A percentile compares a stretch with the other conserved stretches of the same genome.
phyloP scores from a whole-genome alignment of 495 filamentous ascomycete species.

The Lindgomyces ingoldianus region DNA sequence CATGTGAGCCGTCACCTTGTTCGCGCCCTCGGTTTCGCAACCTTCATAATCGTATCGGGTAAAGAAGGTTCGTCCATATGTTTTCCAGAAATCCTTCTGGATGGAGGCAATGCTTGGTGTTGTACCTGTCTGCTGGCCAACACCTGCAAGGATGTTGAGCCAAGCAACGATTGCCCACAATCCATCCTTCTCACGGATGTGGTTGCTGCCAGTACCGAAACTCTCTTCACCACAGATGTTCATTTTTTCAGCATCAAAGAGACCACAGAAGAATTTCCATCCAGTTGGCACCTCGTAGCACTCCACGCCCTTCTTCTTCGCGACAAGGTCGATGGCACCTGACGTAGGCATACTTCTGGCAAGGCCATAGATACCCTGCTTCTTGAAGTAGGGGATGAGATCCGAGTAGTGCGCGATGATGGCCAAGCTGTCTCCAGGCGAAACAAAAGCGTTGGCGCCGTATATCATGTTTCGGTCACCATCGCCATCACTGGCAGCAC shows the following conservation, averaged over 20 bases:
- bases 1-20: conserved; percentile 79
- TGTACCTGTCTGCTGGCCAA: conserved; percentile 73
- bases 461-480: conserved; percentile 99
- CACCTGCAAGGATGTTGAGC: conserved; percentile 96
- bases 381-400: conserved; percentile 95
- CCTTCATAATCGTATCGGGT: conserved; percentile 98
- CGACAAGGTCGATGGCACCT: conserved; percentile 91
- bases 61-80: conserved; percentile 97
- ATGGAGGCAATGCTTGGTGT: conserved; percentile 89
- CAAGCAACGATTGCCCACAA: conserved; percentile 96
- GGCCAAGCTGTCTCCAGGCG: conserved; percentile 91
- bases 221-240: conserved; percentile 98
- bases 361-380: conserved; percentile 91
- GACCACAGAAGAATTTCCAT: conserved; percentile 99
- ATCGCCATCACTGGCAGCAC: conserved; percentile 93
- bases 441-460: conserved; percentile 93
- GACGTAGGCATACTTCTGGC: conserved; percentile 97
- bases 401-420: conserved; percentile 97
- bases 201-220: conserved; percentile 98
- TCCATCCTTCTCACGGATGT: conserved; percentile 98
- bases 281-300: conserved; percentile 97
- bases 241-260: conserved; percentile 96
- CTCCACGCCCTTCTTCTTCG: conserved; percentile 86
- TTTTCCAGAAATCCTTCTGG: conserved; percentile 96
- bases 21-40: conserved; percentile 84